Evolutionary conservation across 345 rosid genomes (phyloP), one percentile per base, ranked within the genome.

Genomic region (Zanthoxylum bungeanum): DNA sequence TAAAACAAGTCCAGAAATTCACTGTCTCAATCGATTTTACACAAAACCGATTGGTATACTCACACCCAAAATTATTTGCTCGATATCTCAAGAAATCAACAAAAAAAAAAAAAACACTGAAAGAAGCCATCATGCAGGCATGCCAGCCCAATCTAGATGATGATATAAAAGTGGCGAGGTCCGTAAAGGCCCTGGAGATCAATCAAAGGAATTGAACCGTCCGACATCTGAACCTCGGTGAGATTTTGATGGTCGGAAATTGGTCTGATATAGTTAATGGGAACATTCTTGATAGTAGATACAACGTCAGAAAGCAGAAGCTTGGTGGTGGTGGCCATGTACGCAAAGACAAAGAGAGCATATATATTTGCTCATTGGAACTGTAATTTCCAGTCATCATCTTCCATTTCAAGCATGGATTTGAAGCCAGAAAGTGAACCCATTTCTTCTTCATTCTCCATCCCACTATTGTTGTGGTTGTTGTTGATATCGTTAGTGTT

Each of bases 181-280:
- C 89, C 87, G 4, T 66, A 17, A 27, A 93, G 88, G 16, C 68
- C 85, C 2, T 17, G 69, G 33, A 92, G 86, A 59, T 93, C 96
- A 24, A 93, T 85, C 2, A 89, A 69, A 62, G 97, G 88, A 66
- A 93, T 83, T 31, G 89, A 75, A 50, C 27, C 80, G 5, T 76
- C 78, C 0, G 86, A 81, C 10, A 22, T 28, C 22, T 72, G 64
- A 14, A 83, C 84, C 2, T 80, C 78, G 0, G 84, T 31, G 76
- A 93, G 80, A 65, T 85, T 83, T 0, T 97, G 98, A 39, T 96
- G 92, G 78, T 91, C 95, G 42, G 81, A 72, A 72, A 82, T 52
- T 27, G 93, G 88, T 34, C 91, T 74, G 76, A 93, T 72, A 77
- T 85, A 91, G 19, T 66, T 84, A 39, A 66, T 12, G 19, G 96